These are phyloP conservation scores for Pseudocercospora musae DNA, from an alignment of 2,329 filamentous ascomycete species.

Conservation along the genomic window DNA sequence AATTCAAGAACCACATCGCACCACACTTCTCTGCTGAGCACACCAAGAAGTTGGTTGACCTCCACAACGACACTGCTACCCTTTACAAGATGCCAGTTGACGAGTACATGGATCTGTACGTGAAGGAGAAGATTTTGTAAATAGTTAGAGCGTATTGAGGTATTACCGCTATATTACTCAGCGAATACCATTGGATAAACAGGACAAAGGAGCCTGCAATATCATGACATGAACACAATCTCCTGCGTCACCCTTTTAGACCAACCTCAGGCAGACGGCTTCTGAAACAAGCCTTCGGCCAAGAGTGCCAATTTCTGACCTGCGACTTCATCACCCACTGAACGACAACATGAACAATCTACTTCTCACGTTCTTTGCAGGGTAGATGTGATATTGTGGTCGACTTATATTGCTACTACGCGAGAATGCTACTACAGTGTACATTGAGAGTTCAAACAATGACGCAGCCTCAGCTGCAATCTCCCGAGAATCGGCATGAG, in stretches of 20 bases:
- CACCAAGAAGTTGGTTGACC: conserved; percentile 77
- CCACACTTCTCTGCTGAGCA: conserved; percentile 75
- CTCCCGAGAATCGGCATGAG: neutral
- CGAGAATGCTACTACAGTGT: neutral
- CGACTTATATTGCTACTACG: neutral
- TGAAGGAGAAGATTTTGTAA: conserved; percentile 48
- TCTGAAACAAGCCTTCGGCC: neutral
- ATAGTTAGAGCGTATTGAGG: neutral
- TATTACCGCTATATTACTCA: neutral
- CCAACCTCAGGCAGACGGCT: neutral
- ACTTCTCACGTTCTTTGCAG: neutral
- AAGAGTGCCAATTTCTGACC: neutral
- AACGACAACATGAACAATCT: neutral
- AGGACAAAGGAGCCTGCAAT: neutral
- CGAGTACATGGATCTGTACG: conserved; percentile 86
- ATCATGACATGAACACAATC: neutral
- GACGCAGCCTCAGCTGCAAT: neutral
- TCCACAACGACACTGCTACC: conserved; percentile 71
- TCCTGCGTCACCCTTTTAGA: neutral
- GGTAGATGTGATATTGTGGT: neutral
- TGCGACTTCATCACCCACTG: neutral
- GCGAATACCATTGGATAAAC: neutral
- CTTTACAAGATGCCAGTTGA: conserved; percentile 82
- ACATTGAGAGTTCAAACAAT: neutral
- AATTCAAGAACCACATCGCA: conserved; percentile 88